A percentile compares a stretch with the other conserved stretches of the same genome.
phyloP scores from a whole-genome alignment of 176 grass and related monocot genomes.

The Tillandsia fasciculata region DNA sequence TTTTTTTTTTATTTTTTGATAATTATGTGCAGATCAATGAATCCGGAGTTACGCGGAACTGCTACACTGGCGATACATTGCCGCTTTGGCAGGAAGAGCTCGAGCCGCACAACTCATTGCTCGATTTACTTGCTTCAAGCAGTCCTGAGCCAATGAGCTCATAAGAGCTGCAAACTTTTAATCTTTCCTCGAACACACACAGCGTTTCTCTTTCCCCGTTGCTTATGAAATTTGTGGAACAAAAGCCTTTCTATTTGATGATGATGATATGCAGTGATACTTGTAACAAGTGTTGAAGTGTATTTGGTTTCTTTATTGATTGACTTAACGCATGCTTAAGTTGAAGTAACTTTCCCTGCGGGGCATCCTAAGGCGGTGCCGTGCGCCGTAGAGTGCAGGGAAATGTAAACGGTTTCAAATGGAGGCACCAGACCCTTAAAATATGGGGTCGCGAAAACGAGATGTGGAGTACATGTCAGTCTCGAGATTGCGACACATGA shows the following conservation, averaged over 20 bases:
- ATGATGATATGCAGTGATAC: not conserved
- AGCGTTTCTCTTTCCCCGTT: not conserved
- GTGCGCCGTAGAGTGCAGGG: no score
- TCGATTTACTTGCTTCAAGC: conserved; percentile 61
- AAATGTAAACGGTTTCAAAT: no score
- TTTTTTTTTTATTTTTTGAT: not conserved
- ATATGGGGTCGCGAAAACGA: no score
- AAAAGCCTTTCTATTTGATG: not conserved
- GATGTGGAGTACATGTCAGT: no score
- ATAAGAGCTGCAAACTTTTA: not conserved
- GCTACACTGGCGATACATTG: conserved; percentile 58
- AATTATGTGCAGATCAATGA: conserved; percentile 51
- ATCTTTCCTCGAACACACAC: not conserved
- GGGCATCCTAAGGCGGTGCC: no score
- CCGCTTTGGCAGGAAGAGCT: conserved; percentile 88
- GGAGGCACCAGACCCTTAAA: no score
- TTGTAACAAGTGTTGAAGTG: not conserved
- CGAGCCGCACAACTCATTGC: conserved; percentile 62
- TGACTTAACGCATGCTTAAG: no score
- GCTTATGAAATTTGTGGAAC: not conserved
- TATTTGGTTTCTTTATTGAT: no score
- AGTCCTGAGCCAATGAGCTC: conserved; percentile 71
- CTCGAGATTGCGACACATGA: no score
- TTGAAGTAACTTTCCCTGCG: no score
- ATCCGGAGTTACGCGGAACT: conserved; percentile 59